Evolutionary conservation across 2,329 filamentous ascomycete species (phyloP).

Genomic region (Monilinia fructigena): DNA sequence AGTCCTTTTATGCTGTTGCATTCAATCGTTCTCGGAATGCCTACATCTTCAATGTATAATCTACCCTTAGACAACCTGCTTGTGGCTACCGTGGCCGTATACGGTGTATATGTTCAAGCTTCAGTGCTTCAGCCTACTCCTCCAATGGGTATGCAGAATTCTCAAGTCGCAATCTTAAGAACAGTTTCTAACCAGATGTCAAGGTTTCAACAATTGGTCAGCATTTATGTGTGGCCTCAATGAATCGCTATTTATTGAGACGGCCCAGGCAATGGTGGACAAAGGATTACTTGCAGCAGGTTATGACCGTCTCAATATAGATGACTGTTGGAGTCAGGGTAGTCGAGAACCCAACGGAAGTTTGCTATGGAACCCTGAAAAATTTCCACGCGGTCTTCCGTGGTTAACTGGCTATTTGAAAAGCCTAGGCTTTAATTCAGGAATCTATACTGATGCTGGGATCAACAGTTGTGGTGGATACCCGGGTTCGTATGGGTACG

Average conservation of each 20-base stretch:
- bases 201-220: slow-evolving; percentile 51
- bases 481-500: slow-evolving; percentile 56
- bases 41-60: neutral
- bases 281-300: slow-evolving; percentile 51
- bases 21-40: neutral
- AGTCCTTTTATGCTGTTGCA: neutral
- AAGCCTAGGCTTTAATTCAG: slow-evolving; percentile 56
- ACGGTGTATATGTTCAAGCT: slow-evolving; percentile 15
- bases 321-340: slow-evolving; percentile 60
- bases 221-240: slow-evolving; percentile 50
- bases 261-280: slow-evolving; percentile 49
- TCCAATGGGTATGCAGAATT: slow-evolving; percentile 44
- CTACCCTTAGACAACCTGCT: neutral
- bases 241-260: slow-evolving; percentile 49
- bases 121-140: slow-evolving; percentile 42
- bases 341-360: slow-evolving; percentile 44
- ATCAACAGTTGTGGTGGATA: slow-evolving; percentile 52
- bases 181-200: neutral
- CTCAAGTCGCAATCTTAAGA: neutral
- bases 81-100: neutral
- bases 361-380: slow-evolving; percentile 48
- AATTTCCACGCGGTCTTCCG: slow-evolving; percentile 60
- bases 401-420: slow-evolving; percentile 57
- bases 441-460: slow-evolving; percentile 60
- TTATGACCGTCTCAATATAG: slow-evolving; percentile 58